Base-by-base conservation (phyloP, 2,329 filamentous ascomycete species). In the Chaetomiaceae sp. region DNA sequence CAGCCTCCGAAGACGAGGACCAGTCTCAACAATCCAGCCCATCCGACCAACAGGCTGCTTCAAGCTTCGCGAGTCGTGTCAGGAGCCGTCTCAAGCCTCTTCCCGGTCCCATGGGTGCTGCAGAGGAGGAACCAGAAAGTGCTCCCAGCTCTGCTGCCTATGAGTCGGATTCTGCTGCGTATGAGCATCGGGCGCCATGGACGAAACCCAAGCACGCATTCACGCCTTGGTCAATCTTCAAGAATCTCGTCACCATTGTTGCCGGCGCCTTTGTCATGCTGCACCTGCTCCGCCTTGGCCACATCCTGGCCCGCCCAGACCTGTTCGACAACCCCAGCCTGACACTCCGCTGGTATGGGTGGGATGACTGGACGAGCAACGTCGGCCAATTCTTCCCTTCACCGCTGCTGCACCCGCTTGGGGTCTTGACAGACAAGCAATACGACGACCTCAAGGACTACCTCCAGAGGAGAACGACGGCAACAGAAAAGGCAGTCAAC, bases 401-500 rank as follows among this genome's bases (percentile, higher is more conserved):
- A 11, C 55, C 59, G 14, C 27, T 59, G 3, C 48, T 53, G 5
- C 54, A 59, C 20, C 51, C 58, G 12, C 44, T 44, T n/a, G 51
- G 55, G 3, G 55, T 55, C 1, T 51, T 59, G 45, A 53, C 59
- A 4, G 34, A 59, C 15, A 43, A 54, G 7, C 59, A 65, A 37
- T 64, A 60, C 25, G 58, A 61, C 17, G 59, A 66, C 40, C 58
- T 67, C 12, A 59, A 61, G n/a, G 36, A 48, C 3, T 59, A 58
- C 20, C 51, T 66, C 6, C 34, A 61, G 17, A 51, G 54, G 45
- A 61, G 65, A 36, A 51, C 57, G 12, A 56, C 55, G 22, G 50
- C 58, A 1, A 71, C 77, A 19, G 63, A 70, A 0, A 64, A 63
- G 2, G 68, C 73, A 0, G 61, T 77, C 5, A 61, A 72, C 14